phyloP scores from a whole-genome alignment of 495 filamentous ascomycete species.

The Stereocaulon alpinum region DNA sequence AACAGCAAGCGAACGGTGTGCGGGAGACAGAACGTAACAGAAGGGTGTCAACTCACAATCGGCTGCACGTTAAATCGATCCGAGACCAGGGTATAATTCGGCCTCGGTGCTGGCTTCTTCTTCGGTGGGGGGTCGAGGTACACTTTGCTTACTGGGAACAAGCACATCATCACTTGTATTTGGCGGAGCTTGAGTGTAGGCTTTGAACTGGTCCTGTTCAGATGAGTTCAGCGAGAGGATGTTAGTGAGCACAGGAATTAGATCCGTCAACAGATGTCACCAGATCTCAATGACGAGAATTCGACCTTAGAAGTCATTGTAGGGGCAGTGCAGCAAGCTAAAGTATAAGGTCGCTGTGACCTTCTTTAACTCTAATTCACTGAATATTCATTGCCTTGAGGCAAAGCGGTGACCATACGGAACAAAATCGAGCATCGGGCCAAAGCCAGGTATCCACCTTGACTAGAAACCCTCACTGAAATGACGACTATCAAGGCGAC shows the following conservation, averaged over 20 bases:
- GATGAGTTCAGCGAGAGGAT: background rate
- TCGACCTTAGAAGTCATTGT: background rate
- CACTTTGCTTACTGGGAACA: constrained; percentile 29
- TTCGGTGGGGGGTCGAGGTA: constrained; percentile 27
- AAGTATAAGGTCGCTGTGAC: background rate
- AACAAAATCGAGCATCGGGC: too few species aligned
- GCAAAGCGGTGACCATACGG: background rate
- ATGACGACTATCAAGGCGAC: too few species aligned
- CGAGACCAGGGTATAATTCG: constrained; percentile 18
- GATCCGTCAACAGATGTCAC: too few species aligned
- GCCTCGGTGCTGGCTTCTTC: constrained; percentile 15
- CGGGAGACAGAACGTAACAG: background rate
- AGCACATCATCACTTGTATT: constrained; percentile 20
- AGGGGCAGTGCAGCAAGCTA: background rate
- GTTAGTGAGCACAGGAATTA: too few species aligned
- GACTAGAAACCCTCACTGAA: too few species aligned
- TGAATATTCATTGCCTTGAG: background rate
- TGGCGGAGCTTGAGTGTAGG: background rate
- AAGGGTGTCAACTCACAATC: constrained; percentile 9
- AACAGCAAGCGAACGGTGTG: background rate
- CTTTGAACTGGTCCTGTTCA: background rate
- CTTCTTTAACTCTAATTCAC: background rate
- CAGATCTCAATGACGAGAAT: too few species aligned
- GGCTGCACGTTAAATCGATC: constrained; percentile 14
- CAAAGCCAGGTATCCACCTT: too few species aligned